Base-by-base conservation (phyloP, 1,284 basidiomycete species). In the Cutaneotrichosporon dermatis region DNA sequence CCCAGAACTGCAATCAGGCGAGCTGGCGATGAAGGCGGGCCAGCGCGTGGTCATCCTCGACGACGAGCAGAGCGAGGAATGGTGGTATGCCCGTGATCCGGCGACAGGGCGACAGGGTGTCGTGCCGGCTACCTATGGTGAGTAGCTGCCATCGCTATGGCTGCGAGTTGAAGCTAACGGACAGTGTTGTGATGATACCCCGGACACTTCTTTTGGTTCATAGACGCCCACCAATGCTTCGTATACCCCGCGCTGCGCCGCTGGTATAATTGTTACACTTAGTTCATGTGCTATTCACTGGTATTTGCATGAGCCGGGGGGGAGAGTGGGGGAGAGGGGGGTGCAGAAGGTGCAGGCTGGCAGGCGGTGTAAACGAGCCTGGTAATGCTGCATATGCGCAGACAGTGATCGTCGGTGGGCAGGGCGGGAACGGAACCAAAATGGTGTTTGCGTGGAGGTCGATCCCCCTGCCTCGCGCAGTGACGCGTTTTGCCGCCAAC, bases 81-180 rank as follows among this genome's bases (percentile, higher is more conserved):
- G 92, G 91, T 94, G 91, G 91, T 93, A 89, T 71, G 89, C 88
- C 57, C 84, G 89, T 49, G 89, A 93, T 73, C 80, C 85, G 25
- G 83, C 83, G 55, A 86, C 86, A 54, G 88, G 90, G 13, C 83
- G 81, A 54, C 90, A 93, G 79, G 91, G 91, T 36, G 88, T 93
- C 33, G 88, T 94, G 54, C 91, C 91, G 6, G 88, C 90, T 53
- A 86, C 90, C 61, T 94, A 92, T 69, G 74, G 73, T 73, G 59
- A 69, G 72, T 73, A 3, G 25, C 25, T 25, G 25, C 25, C 25
- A 25, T 25, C 25, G 25, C 25, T 25, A 25, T 25, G 25, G 25
- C 25, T 25, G 25, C 25, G 25, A 25, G 25, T 25, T 25, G 25
- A 25, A 25, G 25, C 54, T 55, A 49, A 55, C 54, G 36, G 4